Conservation (phyloP, 371 early-diverging fungal genomes). For the Neoconidiobolus thromboides region DNA sequence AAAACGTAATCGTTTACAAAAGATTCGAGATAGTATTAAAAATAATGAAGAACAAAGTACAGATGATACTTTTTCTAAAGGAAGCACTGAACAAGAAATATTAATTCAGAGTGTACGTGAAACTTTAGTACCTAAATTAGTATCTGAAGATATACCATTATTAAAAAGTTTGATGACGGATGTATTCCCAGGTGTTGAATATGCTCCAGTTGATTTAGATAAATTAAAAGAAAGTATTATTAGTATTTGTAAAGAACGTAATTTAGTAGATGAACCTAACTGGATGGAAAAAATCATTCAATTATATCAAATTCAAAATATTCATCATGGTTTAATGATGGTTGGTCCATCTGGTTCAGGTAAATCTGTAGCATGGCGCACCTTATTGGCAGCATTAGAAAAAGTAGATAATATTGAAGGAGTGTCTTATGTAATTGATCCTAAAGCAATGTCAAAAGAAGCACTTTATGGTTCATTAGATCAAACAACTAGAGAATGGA, state of each 20-base stretch:
- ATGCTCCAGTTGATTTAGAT: conserved; percentile 58
- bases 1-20: conserved; percentile 69
- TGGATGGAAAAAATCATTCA: conserved; percentile 97
- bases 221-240: conserved; percentile 54
- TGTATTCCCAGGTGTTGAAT: conserved; percentile 90
- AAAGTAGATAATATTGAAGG: conserved; percentile 78
- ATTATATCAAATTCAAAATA: conserved; percentile 89
- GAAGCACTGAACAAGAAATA: conserved; percentile 72
- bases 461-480: conserved; percentile 90
- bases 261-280: conserved; percentile 47
- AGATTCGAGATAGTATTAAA: conserved; percentile 21
- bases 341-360: conserved; percentile 95
- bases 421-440: conserved; percentile 84
- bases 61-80: conserved; percentile 32
- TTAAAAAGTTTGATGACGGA: conserved; percentile 70
- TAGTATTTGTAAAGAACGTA: conserved; percentile 57
- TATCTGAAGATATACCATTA: conserved; percentile 80
- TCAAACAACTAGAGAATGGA: conserved; percentile 98
- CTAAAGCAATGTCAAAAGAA: conserved; percentile 95
- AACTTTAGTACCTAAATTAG: conserved; percentile 92
- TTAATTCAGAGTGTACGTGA: conserved; percentile 90
- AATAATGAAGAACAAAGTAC: conserved; percentile 15
- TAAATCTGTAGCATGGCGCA: conserved; percentile 84
- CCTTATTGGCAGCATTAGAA: conserved; percentile 73
- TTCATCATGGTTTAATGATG: conserved; percentile 98